A percentile compares a stretch with the other conserved stretches of the same genome.
These are phyloP conservation scores for Brassica juncea DNA, from an alignment of 345 rosid species.

Conservation along the genomic window DNA sequence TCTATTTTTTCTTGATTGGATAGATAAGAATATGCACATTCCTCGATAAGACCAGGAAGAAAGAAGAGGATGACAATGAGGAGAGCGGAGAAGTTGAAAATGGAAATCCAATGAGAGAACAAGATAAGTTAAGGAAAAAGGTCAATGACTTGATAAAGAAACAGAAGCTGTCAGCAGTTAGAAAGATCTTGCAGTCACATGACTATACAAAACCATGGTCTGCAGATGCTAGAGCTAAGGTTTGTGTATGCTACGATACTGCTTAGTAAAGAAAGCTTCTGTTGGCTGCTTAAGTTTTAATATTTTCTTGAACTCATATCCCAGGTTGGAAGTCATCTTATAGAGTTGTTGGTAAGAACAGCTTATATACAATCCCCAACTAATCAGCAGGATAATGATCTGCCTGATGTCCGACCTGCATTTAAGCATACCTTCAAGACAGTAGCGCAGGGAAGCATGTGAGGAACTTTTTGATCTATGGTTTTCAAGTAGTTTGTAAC, in stretches of 20 bases:
- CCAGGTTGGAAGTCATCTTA: conserved; percentile 93
- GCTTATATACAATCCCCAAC: conserved; percentile 86
- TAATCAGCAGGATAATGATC: conserved; percentile 60
- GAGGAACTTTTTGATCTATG: conserved; percentile 38
- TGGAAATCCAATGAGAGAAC: conserved; percentile 45
- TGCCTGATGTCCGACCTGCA: conserved; percentile 93
- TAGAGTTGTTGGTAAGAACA: conserved; percentile 74
- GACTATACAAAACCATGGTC: conserved; percentile 76
- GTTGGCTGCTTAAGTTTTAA: conserved; percentile 15
- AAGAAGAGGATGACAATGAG: conserved; percentile 43
- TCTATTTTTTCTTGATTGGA: conserved; percentile 11
- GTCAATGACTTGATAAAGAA: conserved; percentile 76
- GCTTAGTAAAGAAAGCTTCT: conserved; percentile 5
- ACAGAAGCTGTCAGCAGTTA: conserved; percentile 78
- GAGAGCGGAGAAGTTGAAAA: conserved; percentile 50
- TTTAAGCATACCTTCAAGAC: conserved; percentile 69
- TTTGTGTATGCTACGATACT: conserved; percentile 41
- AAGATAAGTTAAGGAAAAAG: conserved; percentile 70
- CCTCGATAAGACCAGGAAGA: conserved; percentile 78
- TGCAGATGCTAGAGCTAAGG: conserved; percentile 80
- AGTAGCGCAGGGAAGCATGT: conserved; percentile 55
- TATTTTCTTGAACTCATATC: conserved; percentile 26
- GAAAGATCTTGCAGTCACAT: conserved; percentile 70
- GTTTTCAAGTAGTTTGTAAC: conserved; percentile 16
- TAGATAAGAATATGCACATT: conserved; percentile 76